Evolutionary conservation across 1,284 basidiomycete genomes (phyloP).

Genomic region (Hemileia vastatrix): DNA sequence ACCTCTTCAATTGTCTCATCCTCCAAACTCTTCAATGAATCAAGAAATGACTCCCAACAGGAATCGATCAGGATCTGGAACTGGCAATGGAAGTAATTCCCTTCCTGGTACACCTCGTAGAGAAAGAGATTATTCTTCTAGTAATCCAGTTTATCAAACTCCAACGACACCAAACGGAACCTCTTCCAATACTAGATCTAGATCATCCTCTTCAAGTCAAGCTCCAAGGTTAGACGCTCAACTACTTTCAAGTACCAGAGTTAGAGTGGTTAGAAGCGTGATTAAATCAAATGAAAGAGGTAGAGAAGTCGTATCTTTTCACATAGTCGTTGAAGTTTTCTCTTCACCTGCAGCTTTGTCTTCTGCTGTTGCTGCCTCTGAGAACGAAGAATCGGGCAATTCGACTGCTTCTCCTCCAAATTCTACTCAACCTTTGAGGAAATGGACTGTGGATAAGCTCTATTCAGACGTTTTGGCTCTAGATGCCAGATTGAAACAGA

Average conservation of each 20-base stretch:
- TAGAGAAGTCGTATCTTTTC: conserved; percentile 33
- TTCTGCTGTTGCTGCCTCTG: background rate
- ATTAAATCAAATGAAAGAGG: conserved; percentile 33
- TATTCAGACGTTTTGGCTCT: conserved; percentile 33
- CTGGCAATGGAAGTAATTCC: too few species aligned
- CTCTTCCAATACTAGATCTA: too few species aligned
- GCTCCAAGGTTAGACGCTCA: conserved; percentile 32
- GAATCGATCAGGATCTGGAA: too few species aligned
- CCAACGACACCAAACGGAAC: too few species aligned
- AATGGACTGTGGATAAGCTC: conserved; percentile 37
- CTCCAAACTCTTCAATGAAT: too few species aligned
- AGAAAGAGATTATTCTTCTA: too few species aligned
- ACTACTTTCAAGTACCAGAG: conserved; percentile 27
- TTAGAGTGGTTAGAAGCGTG: too few species aligned
- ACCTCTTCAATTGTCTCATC: conserved; percentile 1
- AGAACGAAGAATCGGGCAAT: background rate
- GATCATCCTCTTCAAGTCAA: too few species aligned
- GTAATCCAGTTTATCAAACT: too few species aligned
- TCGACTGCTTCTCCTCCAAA: conserved; percentile 27
- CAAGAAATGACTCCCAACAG: too few species aligned
- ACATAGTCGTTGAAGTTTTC: conserved; percentile 34
- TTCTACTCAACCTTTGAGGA: conserved; percentile 9
- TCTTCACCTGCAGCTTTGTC: conserved; percentile 32
- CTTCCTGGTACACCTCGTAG: too few species aligned
- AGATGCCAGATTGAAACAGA: conserved; percentile 35